Conservation (phyloP, 2,329 filamentous ascomycete species). For the Phoma sp. region DNA sequence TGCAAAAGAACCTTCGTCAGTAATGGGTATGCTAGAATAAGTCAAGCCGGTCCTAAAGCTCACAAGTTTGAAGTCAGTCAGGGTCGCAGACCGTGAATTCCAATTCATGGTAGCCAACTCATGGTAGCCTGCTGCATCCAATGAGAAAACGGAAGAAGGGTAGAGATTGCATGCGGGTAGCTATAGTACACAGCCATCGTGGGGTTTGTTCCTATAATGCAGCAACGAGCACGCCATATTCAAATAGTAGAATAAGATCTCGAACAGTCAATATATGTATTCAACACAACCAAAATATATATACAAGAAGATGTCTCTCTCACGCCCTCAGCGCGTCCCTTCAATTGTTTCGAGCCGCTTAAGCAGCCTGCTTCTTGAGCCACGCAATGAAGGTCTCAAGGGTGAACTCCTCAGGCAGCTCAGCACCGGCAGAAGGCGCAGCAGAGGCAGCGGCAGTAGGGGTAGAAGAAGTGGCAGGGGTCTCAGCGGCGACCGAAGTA, state of each 20-base stretch:
- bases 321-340: neutral
- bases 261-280: slow-evolving; percentile 6
- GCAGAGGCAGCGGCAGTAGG: neutral
- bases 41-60: no score
- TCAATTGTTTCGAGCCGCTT: neutral
- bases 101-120: no score
- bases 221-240: neutral
- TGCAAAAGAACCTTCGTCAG: no score
- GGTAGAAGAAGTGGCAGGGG: slow-evolving; percentile 6
- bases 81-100: no score
- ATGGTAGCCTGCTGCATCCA: no score
- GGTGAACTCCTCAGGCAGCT: slow-evolving; percentile 31
- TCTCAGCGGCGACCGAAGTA: slow-evolving; percentile 19
- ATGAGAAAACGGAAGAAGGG: neutral
- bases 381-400: slow-evolving; percentile 33
- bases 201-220: no score
- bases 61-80: no score
- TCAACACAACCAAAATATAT: neutral
- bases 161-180: no score
- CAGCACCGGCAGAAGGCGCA: slow-evolving; percentile 21
- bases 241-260: neutral
- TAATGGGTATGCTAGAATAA: no score
- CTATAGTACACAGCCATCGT: no score
- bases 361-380: slow-evolving; percentile 28
- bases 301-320: slow-evolving; percentile 11